Percentiles rank a stretch among this genome's conserved stretches.
Evolutionary conservation across 495 filamentous ascomycete genomes (phyloP).

Genomic region (Hypoxylon intermedium): DNA sequence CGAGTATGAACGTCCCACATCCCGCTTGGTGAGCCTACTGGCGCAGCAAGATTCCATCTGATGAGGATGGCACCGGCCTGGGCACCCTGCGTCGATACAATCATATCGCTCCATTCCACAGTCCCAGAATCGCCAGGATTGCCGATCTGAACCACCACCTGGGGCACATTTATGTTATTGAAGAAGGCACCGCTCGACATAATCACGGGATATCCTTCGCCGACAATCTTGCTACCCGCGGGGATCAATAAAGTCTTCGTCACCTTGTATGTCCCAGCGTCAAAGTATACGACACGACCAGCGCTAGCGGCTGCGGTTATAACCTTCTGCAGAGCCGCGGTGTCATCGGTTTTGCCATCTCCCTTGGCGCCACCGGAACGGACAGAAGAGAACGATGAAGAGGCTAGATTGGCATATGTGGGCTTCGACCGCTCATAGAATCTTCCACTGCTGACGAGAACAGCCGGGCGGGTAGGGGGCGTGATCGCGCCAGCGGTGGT

Average conservation of each 20-base stretch:
- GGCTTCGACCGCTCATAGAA: conserved; percentile 75
- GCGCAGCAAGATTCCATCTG: conserved; percentile 80
- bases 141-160: conserved; percentile 76
- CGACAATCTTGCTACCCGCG: conserved; percentile 71
- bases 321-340: conserved; percentile 68
- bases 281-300: conserved; percentile 79
- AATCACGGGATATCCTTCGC: conserved; percentile 88
- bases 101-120: conserved; percentile 80
- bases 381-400: conserved; percentile 69
- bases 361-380: conserved; percentile 76
- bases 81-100: conserved; percentile 75
- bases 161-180: conserved; percentile 67
- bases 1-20: conserved; percentile 94
- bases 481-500: conserved; percentile 44
- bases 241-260: conserved; percentile 80
- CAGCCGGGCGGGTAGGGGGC: conserved; percentile 46
- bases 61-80: conserved; percentile 84
- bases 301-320: conserved; percentile 62
- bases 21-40: conserved; percentile 67
- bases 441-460: conserved; percentile 45
- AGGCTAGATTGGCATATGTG: conserved; percentile 65
- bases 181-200: conserved; percentile 72
- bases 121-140: conserved; percentile 70
- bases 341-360: conserved; percentile 71
- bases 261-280: conserved; percentile 83